Conservation (phyloP, 225 moss, liverwort and hornwort species). For the Sphagnum contortum region DNA sequence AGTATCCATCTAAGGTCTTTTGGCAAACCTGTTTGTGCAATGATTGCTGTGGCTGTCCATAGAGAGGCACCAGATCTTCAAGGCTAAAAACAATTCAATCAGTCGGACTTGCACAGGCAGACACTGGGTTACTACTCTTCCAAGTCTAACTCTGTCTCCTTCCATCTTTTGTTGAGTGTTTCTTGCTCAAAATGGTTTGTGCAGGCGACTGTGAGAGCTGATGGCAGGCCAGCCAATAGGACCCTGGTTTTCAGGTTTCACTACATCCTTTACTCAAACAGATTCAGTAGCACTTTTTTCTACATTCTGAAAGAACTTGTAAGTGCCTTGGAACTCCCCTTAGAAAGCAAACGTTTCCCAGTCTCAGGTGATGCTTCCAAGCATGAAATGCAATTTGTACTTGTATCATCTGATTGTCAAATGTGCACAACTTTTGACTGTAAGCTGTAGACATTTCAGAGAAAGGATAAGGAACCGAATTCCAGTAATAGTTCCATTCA, state of each 20-base stretch:
- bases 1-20: neutral
- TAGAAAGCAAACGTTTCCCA: neutral
- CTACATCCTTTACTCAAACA: neutral
- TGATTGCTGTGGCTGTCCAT: neutral
- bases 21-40: neutral
- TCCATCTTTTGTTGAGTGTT: neutral
- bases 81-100: neutral
- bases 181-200: constrained; percentile 1
- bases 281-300: neutral
- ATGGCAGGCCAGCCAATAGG: constrained; percentile 83
- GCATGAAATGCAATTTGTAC: no score
- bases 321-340: neutral
- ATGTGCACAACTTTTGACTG: neutral
- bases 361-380: neutral
- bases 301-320: neutral
- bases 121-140: neutral
- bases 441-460: neutral
- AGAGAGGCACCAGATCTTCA: neutral
- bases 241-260: constrained; percentile 82
- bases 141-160: no score
- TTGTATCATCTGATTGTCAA: no score
- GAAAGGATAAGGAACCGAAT: neutral
- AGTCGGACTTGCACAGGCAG: neutral
- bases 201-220: constrained; percentile 82
- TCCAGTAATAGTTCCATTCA: neutral